Conservation (phyloP, 2,329 filamentous ascomycete species). For the Teratosphaeria pseudoeucalypti region DNA sequence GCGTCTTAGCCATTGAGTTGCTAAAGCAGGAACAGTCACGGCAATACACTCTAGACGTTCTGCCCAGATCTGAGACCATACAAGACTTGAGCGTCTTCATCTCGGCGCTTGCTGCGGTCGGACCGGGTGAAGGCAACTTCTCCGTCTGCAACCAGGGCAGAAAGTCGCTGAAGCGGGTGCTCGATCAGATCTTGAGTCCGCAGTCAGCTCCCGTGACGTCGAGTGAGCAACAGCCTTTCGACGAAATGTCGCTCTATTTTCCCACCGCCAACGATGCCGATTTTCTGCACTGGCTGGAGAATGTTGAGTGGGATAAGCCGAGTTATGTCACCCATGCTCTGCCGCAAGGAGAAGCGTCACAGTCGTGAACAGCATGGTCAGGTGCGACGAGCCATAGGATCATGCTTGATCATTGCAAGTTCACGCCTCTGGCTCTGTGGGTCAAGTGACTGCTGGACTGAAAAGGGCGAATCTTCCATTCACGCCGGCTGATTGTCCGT, state of each 20-base stretch:
- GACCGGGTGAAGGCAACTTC: constrained; percentile 30
- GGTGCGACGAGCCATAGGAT: neutral
- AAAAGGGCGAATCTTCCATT: no score
- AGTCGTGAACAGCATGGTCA: neutral
- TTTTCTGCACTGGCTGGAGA: constrained; percentile 36
- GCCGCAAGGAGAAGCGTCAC: neutral
- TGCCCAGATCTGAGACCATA: constrained; percentile 35
- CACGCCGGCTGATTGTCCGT: no score
- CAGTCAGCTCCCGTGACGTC: constrained; percentile 7
- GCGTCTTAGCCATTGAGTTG: constrained; percentile 33
- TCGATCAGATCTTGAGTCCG: constrained; percentile 32
- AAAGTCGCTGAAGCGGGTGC: constrained; percentile 31
- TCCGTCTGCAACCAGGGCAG: constrained; percentile 33
- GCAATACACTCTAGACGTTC: constrained; percentile 21
- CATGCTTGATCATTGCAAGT: no score
- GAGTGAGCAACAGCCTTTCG: constrained; percentile 9
- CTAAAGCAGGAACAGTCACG: constrained; percentile 32
- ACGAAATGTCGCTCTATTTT: constrained; percentile 26
- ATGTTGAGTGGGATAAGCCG: constrained; percentile 31
- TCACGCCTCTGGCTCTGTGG: no score
- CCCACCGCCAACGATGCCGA: constrained; percentile 31
- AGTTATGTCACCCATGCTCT: constrained; percentile 1
- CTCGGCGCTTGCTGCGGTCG: constrained; percentile 30
- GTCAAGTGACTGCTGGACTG: no score
- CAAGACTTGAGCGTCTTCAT: constrained; percentile 38